Evolutionary conservation across 495 filamentous ascomycete genomes (phyloP).

Genomic region (Staphylotrichum tortipilum): DNA sequence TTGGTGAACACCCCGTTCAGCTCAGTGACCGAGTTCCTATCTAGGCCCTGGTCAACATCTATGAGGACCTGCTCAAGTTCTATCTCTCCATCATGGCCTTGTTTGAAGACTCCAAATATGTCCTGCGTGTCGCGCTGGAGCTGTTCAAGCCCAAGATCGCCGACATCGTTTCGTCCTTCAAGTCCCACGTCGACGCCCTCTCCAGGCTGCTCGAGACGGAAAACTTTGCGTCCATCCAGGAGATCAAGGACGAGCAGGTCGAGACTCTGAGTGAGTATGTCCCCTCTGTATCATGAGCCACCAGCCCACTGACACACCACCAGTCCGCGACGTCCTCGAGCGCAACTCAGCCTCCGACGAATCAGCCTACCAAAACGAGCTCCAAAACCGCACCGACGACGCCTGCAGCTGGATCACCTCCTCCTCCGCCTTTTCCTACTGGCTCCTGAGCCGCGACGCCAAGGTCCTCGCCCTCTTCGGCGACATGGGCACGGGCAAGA

Average conservation of each 20-base stretch:
- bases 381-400: background rate
- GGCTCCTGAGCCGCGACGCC: background rate
- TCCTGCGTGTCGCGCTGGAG: background rate
- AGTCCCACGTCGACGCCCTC: background rate
- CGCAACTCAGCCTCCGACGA: background rate
- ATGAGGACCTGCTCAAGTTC: background rate
- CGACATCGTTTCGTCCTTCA: background rate
- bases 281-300: too few relatives aligned
- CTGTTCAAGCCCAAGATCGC: background rate
- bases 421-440: background rate
- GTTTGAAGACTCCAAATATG: background rate
- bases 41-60: background rate
- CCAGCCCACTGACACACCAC: too few relatives aligned
- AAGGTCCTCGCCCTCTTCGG: slow-evolving; percentile 4
- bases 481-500: slow-evolving; percentile 10
- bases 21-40: background rate
- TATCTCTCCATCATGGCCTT: background rate
- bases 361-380: background rate
- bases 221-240: background rate
- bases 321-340: background rate
- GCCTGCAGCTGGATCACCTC: slow-evolving; percentile 8
- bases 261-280: background rate
- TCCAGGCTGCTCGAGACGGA: background rate
- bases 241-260: background rate
- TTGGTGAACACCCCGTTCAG: background rate